These are phyloP conservation scores for Citrullus amarus DNA, from an alignment of 306 rosid species.

Conservation along the genomic window DNA sequence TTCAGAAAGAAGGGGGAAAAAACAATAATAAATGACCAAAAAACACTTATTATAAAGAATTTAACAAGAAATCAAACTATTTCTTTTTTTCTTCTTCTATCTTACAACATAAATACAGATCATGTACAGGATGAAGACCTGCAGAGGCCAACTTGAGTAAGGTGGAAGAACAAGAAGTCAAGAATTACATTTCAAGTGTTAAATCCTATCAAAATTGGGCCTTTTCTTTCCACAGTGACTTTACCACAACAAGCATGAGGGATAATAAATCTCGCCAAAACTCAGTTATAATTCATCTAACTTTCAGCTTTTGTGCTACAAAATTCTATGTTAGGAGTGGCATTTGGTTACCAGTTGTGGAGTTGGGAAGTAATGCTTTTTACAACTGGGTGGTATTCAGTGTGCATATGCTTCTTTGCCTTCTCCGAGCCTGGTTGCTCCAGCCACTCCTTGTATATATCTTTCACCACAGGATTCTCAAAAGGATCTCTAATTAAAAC, in stretches of 20 bases:
- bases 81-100: not conserved
- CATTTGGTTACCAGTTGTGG: slow-evolving; percentile 50
- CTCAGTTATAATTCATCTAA: not conserved
- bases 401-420: slow-evolving; percentile 64
- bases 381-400: slow-evolving; percentile 67
- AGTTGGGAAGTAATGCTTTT: slow-evolving; percentile 88
- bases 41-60: not conserved
- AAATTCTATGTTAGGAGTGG: not conserved
- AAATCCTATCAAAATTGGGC: slow-evolving; percentile 7
- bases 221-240: not conserved
- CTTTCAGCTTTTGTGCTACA: not conserved
- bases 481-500: slow-evolving; percentile 54
- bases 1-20: not conserved
- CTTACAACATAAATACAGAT: not conserved
- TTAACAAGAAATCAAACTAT: not conserved
- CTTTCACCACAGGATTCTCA: slow-evolving; percentile 42
- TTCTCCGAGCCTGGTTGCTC: slow-evolving; percentile 81
- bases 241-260: not conserved
- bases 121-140: not conserved
- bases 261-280: not conserved
- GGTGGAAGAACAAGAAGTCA: not conserved
- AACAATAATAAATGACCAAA: not conserved
- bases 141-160: not conserved
- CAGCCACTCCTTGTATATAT: slow-evolving; percentile 73
- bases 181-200: not conserved